Base-by-base conservation (phyloP, 1,284 basidiomycete species). In the Trichosporon faecale region DNA sequence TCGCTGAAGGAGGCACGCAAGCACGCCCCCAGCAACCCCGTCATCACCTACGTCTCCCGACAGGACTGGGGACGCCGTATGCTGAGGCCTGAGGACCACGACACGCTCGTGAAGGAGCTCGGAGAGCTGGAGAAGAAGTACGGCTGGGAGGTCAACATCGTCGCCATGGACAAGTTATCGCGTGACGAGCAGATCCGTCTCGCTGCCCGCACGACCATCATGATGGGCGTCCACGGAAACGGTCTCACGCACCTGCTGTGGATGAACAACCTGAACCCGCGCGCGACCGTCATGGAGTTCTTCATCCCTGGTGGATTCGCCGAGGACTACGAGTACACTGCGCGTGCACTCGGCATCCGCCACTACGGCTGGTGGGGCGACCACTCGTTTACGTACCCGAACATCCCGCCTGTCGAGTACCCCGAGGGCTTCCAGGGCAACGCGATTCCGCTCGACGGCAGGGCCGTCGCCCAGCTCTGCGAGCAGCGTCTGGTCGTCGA, bases 11-110 rank as follows among this genome's bases (percentile, higher is more conserved):
- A 18, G 18, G 16, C 27, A 3, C 57, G 57, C 57, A 61, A 61
- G 27, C 9, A n/a, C 29, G 40, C 37, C 5, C 68, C 75, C 16
- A 78, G 78, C 35, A 83, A 79, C 70, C 86, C 83, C 21, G 93
- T 94, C 35, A 93, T 95, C 82, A 94, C 92, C 11, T 94, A 95
- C 78, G 88, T 95, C 72, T 92, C 90, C 12, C 86, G 93, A 14
- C 93, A 95, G 78, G 88, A 87, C 11, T 94, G 93, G 92, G 91
- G 89, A n/a, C 85, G 92, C 21, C 86, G 93, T 29, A 85, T 85
- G 84, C 75, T 86, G 66, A 74, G 69, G 60, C 76, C 80, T 68
- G 73, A 80, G 60, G 83, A 83, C 65, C 84, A 86, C 71, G 80
- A 83, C n/a, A 76, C 71, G 46, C 74, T 86, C 52, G 85, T 85